Conservation (phyloP, 805 yeast species). For the Saturnispora hagleri region DNA sequence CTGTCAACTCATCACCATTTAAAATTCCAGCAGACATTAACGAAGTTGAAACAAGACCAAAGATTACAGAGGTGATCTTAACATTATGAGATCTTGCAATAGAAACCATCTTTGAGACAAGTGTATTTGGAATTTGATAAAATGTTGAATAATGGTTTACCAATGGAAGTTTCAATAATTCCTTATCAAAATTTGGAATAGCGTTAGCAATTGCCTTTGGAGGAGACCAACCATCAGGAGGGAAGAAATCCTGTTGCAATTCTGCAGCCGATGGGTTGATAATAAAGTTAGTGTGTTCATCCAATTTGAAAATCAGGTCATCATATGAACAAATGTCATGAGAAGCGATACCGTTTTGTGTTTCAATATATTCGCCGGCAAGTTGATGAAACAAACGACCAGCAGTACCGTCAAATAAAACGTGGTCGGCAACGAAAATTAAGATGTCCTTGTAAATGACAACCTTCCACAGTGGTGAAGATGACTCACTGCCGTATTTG, state of each 20-base stretch:
- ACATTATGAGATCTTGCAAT: not conserved
- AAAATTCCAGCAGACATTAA: not conserved
- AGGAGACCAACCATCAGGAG: not conserved
- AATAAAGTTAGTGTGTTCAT: not conserved
- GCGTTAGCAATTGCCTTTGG: not conserved
- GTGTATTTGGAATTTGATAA: not conserved
- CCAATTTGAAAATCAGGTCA: not conserved
- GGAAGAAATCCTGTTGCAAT: not conserved
- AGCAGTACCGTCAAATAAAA: constrained; percentile 11
- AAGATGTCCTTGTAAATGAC: not conserved
- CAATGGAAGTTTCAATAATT: constrained; percentile 1
- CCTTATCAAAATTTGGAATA: not conserved
- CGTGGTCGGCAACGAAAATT: constrained; percentile 10
- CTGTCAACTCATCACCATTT: not conserved
- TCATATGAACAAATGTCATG: not conserved
- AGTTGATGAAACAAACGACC: constrained; percentile 8
- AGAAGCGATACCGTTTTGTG: not conserved
- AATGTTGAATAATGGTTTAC: constrained; percentile 3
- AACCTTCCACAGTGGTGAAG: constrained; percentile 11
- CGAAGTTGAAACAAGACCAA: constrained; percentile 5
- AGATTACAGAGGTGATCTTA: constrained; percentile 10
- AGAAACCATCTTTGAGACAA: not conserved
- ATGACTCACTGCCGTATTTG: not conserved
- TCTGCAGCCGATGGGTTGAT: constrained; percentile 4
- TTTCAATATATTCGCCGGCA: not conserved